Evolutionary conservation across 768 basidiomycete species (phyloP).

Genomic region (Lentinula edodes): DNA sequence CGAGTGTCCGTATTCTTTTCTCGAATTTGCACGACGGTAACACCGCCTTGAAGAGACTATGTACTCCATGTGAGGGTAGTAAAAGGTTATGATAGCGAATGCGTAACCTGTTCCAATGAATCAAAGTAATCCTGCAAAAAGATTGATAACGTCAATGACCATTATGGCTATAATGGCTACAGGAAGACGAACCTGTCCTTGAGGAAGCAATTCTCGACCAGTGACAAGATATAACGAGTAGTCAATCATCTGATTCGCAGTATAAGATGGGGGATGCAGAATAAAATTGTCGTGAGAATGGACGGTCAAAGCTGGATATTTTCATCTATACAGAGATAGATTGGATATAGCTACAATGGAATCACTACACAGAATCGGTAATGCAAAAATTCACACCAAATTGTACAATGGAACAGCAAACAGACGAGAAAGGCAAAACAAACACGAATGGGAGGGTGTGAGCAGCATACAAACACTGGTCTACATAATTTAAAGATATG

Average conservation of each 20-base stretch:
- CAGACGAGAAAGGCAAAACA: background rate
- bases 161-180: background rate
- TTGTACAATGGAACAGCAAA: background rate
- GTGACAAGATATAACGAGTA: constrained; percentile 87
- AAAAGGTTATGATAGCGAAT: background rate
- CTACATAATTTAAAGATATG: too few species aligned
- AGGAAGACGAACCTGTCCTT: constrained; percentile 52
- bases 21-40: constrained; percentile 84
- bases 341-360: background rate
- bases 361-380: too few species aligned
- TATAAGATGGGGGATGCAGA: too few species aligned
- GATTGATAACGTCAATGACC: background rate
- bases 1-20: constrained; percentile 82
- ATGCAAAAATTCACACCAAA: too few species aligned
- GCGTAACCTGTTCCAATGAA: constrained; percentile 64
- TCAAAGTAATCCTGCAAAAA: constrained; percentile 55
- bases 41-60: constrained; percentile 80
- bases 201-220: constrained; percentile 69
- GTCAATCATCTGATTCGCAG: constrained; percentile 31
- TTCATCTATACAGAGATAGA: too few species aligned
- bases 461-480: background rate
- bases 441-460: background rate
- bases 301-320: background rate
- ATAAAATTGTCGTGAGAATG: too few species aligned
- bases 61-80: background rate